Conservation (phyloP, 371 early-diverging fungal species). For the Syncephalastrum sp. region DNA sequence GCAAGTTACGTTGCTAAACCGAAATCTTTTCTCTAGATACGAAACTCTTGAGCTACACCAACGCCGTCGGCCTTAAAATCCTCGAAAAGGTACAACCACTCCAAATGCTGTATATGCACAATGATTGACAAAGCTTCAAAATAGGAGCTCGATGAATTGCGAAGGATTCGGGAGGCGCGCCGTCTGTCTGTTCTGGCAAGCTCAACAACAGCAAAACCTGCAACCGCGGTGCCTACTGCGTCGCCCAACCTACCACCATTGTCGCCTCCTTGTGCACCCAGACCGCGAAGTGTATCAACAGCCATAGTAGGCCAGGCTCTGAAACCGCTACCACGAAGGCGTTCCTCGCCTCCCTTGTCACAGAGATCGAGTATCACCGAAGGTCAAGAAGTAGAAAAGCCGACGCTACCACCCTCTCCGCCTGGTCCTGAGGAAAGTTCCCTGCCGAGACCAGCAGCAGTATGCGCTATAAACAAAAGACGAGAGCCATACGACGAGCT, state of each 20-base stretch:
- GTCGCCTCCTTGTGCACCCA: background rate
- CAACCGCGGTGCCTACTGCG: no score
- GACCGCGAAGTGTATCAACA: background rate
- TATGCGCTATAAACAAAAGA: no score
- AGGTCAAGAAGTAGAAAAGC: no score
- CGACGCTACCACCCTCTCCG: no score
- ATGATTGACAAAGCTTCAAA: background rate
- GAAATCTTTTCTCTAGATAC: no score
- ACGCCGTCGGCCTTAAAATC: no score
- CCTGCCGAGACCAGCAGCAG: no score
- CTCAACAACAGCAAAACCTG: background rate
- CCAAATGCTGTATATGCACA: background rate
- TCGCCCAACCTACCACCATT: background rate
- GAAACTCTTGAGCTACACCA: no score
- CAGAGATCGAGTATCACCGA: no score
- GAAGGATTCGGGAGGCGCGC: slow-evolving; percentile 4
- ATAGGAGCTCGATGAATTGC: slow-evolving; percentile 9
- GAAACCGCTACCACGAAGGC: background rate
- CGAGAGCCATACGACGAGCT: no score
- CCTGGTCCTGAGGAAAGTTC: no score
- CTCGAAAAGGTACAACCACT: background rate
- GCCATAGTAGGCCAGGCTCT: background rate
- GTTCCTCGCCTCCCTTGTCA: background rate
- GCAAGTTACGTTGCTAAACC: no score
- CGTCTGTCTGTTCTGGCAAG: background rate